Conservation (phyloP, 495 filamentous ascomycete genomes). For the Penicillium paradoxum region DNA sequence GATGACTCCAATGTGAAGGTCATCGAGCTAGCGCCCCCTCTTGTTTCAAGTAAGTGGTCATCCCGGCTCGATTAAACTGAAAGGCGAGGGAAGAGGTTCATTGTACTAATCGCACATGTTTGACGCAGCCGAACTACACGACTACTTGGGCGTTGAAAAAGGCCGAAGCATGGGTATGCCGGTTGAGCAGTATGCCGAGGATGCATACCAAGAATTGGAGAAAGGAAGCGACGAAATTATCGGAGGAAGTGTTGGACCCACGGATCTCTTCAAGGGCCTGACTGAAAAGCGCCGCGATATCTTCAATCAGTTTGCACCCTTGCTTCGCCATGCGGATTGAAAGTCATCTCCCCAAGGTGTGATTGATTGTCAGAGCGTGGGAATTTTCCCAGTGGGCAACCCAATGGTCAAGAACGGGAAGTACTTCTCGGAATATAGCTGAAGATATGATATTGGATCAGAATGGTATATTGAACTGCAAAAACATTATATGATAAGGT, state of each 20-base stretch:
- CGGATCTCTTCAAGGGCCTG: slow-evolving; percentile 31
- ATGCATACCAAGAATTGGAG: slow-evolving; percentile 49
- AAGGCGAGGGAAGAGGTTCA: not conserved
- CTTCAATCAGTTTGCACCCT: slow-evolving; percentile 26
- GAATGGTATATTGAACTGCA: too few species aligned
- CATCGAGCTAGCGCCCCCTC: slow-evolving; percentile 62
- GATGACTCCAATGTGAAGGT: slow-evolving; percentile 47
- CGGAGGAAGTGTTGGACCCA: slow-evolving; percentile 26
- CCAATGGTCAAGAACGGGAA: too few species aligned
- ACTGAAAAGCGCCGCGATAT: slow-evolving; percentile 28
- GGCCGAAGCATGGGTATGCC: slow-evolving; percentile 54
- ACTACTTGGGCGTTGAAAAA: slow-evolving; percentile 35
- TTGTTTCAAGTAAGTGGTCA: slow-evolving; percentile 52
- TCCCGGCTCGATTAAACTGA: not conserved
- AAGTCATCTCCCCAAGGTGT: not conserved
- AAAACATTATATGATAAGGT: slow-evolving; percentile 25
- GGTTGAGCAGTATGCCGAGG: slow-evolving; percentile 51
- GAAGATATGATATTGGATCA: not conserved
- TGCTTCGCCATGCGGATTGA: not conserved
- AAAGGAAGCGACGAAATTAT: slow-evolving; percentile 44
- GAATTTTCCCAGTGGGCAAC: too few species aligned
- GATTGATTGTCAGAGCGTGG: too few species aligned
- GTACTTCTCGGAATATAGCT: too few species aligned
- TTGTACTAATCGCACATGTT: not conserved
- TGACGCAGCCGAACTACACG: slow-evolving; percentile 37